These are phyloP conservation scores for Allomyces macrogynus DNA, from an alignment of 192 early-diverging fungal species.

Conservation along the genomic window DNA sequence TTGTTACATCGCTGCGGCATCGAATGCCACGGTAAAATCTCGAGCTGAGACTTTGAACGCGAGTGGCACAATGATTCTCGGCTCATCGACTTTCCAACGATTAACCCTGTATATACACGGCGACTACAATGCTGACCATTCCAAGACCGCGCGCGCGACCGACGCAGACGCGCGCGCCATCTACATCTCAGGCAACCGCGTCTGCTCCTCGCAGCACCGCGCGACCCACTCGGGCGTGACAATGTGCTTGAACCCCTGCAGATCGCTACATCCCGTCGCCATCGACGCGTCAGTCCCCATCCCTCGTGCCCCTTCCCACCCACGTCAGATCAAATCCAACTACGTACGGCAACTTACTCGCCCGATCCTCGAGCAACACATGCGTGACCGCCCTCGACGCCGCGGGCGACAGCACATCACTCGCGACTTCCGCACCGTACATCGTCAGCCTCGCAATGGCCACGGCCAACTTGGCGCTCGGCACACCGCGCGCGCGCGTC, in stretches of 20 bases:
- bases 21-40: no score
- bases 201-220: not conserved
- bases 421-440: not conserved
- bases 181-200: not conserved
- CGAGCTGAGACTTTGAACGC: no score
- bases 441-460: not conserved
- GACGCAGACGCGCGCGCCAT: no score
- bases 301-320: not conserved
- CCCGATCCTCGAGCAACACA: no score
- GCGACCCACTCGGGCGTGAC: not conserved
- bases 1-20: no score
- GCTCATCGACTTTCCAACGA: no score
- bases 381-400: no score
- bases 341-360: no score
- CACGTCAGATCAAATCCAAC: not conserved
- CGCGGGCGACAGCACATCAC: not conserved
- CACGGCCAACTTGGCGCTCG: not conserved
- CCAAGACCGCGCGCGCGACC: no score
- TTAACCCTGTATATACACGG: no score
- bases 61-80: no score
- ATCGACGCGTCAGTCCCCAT: not conserved
- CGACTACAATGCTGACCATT: no score
- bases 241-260: not conserved
- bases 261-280: not conserved
- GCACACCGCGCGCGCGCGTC: not conserved